Evolutionary conservation across 2,329 filamentous ascomycete genomes (phyloP), one percentile per base, ranked within the genome.

Genomic region (Pyrenochaeta sp.): DNA sequence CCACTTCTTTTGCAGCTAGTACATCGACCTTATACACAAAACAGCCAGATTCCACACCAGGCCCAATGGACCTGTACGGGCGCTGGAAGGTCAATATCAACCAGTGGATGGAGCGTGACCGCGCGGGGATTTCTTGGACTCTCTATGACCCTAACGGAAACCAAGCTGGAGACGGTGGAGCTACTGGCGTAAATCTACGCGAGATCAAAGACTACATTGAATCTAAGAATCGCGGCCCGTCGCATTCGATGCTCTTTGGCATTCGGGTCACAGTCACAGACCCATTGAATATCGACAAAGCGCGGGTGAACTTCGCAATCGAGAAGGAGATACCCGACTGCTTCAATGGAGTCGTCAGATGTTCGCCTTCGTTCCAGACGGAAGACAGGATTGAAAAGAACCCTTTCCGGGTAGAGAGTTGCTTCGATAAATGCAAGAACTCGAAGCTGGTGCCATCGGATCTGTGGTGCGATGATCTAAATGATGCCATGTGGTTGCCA

Each of bases 141-240:
- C 46, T 68, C 1, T 49, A 41, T 9, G 58, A 67, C 17, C 60
- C 62, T 4, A 58, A 67, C 18, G 55, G 54, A 6, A 39, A 54
- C 32, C 11, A 50, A 7, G 56, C 59, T 27, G 57, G 59, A 9
- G 17, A 32, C 9, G 51, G 49, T 12, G 23, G 15, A 1, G 32
- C 39, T 2, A 11, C 29, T 11, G 33, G 31, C 2, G 20, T 49
- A 15, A 39, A 36, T 7, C 23, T 44, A 6, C 15, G 48, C 10
- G 18, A 41, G 7, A 49, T 53, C 23, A 45, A 14, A 2, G 42
- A 42, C 7, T 41, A 46, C 11, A 55, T 63, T 12, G 36, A 59
- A 17, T 44, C 53, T 0, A 14, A 48, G 15, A 40, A 57, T 30
- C 55, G 53, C n/a, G 37, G 48, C 2, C 7, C 42, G 5, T 30